These are phyloP conservation scores for Rhodomyrtus tomentosa DNA, from an alignment of 345 rosid species.

Conservation along the genomic window DNA sequence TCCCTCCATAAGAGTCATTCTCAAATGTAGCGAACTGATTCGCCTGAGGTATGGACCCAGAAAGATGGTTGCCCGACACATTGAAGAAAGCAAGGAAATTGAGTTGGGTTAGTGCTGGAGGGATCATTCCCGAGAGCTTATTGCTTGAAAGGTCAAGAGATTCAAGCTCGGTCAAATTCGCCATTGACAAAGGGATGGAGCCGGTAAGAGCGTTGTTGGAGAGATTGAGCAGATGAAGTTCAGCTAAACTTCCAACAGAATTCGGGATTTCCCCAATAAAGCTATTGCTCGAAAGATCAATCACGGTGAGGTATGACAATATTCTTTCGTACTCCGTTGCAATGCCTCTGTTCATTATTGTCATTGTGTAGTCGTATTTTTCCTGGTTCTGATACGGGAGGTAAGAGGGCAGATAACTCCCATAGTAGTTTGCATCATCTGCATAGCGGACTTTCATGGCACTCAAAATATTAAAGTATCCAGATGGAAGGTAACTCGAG, in stretches of 20 bases:
- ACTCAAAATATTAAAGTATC: background rate
- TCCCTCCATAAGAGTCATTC: background rate
- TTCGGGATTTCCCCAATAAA: background rate
- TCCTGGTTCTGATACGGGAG: rapidly evolving
- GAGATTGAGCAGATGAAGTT: background rate
- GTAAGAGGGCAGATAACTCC: too few relatives aligned
- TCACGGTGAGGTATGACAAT: background rate
- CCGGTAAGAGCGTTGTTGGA: slow-evolving; percentile 2
- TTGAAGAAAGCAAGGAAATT: background rate
- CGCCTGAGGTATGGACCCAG: background rate
- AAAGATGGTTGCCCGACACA: background rate
- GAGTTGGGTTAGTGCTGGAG: background rate
- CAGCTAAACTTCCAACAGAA: background rate
- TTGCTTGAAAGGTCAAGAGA: slow-evolving; percentile 6
- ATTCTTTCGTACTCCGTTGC: background rate
- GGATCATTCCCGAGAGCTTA: slow-evolving; percentile 7
- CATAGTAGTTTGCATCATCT: background rate
- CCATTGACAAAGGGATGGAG: background rate
- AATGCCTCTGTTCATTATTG: background rate
- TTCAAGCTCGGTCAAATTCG: background rate
- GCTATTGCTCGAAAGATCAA: background rate
- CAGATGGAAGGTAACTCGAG: background rate
- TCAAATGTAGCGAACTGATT: background rate
- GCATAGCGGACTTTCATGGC: background rate
- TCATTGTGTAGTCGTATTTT: background rate